phyloP scores from a whole-genome alignment of 257 asterid genomes.

The Solanum sparsipilum region DNA sequence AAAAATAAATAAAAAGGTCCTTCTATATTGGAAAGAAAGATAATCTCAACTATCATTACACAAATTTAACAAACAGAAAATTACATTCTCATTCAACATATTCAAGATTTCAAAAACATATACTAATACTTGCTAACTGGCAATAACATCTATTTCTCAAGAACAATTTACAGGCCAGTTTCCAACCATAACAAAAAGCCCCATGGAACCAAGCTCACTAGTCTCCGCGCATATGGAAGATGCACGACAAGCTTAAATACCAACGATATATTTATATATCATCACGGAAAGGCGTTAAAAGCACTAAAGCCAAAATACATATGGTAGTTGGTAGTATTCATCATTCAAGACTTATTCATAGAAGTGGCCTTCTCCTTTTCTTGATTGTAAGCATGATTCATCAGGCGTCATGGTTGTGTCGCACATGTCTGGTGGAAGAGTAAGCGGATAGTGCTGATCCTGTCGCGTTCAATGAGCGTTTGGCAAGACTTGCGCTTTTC shows the following conservation, averaged over 20 bases:
- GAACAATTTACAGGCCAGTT: background rate
- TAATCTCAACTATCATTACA: background rate
- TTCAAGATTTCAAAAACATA: background rate
- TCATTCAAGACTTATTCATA: background rate
- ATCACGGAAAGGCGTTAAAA: background rate
- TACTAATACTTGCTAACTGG: background rate
- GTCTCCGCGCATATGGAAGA: background rate
- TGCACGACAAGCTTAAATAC: background rate
- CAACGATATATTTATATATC: background rate
- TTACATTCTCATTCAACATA: background rate
- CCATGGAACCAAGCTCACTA: background rate
- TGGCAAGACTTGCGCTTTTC: constrained; percentile 44
- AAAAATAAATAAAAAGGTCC: background rate
- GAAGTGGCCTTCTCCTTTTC: background rate
- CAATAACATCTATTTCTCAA: background rate
- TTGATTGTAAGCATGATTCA: background rate
- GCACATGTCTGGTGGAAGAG: constrained; percentile 30
- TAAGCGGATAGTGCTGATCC: constrained; percentile 56
- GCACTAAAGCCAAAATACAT: background rate
- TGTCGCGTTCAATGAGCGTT: constrained; percentile 38
- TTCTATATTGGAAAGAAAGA: background rate
- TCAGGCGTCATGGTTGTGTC: background rate
- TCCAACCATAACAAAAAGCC: background rate
- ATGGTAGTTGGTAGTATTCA: background rate
- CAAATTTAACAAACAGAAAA: background rate